Conservation (phyloP, 1,284 basidiomycete species). For the Boletus subluridellus region DNA sequence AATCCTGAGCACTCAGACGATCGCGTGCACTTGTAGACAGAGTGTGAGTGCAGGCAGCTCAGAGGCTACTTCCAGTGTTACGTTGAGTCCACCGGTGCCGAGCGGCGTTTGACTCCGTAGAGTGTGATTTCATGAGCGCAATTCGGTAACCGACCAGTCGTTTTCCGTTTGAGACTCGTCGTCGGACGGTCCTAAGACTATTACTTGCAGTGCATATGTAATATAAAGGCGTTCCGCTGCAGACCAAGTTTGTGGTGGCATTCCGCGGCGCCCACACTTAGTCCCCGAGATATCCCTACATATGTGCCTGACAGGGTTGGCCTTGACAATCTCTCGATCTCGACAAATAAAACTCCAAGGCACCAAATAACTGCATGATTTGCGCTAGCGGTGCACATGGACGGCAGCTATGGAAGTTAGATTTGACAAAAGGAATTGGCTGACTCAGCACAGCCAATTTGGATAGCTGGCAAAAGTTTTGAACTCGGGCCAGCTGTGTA, state of each 20-base stretch:
- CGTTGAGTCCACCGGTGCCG: not conserved
- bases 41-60: not conserved
- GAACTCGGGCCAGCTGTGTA: not conserved
- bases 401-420: too few relatives aligned
- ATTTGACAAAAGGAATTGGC: constrained; percentile 3
- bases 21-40: not conserved
- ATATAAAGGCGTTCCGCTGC: not conserved
- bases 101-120: not conserved
- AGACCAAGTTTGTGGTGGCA: not conserved
- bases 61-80: not conserved
- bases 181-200: too few relatives aligned
- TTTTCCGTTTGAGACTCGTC: not conserved
- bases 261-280: not conserved
- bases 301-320: not conserved
- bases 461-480: not conserved
- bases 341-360: not conserved
- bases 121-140: not conserved
- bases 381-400: not conserved
- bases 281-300: not conserved
- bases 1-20: not conserved
- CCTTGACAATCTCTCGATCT: not conserved
- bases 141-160: not conserved
- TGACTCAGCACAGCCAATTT: constrained; percentile 21
- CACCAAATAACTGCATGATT: not conserved
- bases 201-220: not conserved